phyloP scores from a whole-genome alignment of 441 rosid species.

The Manihot esculenta region DNA sequence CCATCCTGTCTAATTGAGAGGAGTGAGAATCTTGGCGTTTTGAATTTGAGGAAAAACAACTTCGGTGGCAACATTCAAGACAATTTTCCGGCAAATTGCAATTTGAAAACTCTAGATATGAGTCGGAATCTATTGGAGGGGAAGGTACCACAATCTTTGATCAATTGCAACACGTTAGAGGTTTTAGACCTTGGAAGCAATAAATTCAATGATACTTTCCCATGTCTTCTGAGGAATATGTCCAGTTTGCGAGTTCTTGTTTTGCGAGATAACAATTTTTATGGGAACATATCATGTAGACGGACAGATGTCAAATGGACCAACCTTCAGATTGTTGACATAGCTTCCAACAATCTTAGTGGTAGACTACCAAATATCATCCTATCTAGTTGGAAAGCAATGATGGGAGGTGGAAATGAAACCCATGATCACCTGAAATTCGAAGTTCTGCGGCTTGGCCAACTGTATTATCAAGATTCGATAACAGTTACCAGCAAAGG shows the following conservation, averaged over 20 bases:
- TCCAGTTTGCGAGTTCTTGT: conserved; percentile 48
- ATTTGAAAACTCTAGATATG: conserved; percentile 42
- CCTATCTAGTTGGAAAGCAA: conserved; percentile 28
- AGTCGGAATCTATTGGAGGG: conserved; percentile 43
- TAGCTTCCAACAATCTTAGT: conserved; percentile 43
- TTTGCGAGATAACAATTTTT: conserved; percentile 48
- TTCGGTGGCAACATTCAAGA: conserved; percentile 33
- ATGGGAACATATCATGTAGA: conserved; percentile 24
- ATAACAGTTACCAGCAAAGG: conserved; percentile 56
- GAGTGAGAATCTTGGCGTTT: conserved; percentile 23
- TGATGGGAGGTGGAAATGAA: conserved; percentile 12
- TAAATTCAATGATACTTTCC: conserved; percentile 45
- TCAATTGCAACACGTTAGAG: conserved; percentile 40
- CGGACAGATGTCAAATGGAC: conserved; percentile 39
- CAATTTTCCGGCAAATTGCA: conserved; percentile 22
- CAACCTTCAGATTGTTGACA: conserved; percentile 63
- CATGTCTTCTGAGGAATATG: conserved; percentile 44
- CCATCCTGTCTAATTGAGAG: conserved; percentile 35
- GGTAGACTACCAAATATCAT: conserved; percentile 19
- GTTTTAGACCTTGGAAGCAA: conserved; percentile 55
- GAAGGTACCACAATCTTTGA: conserved; percentile 44
- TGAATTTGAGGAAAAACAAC: conserved; percentile 41
- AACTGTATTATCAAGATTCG: conserved; percentile 37
- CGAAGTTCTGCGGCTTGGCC: not conserved
- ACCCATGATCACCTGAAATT: conserved; percentile 3